Conservation (phyloP, 257 asterid species). For the Salvia miltiorrhiza region DNA sequence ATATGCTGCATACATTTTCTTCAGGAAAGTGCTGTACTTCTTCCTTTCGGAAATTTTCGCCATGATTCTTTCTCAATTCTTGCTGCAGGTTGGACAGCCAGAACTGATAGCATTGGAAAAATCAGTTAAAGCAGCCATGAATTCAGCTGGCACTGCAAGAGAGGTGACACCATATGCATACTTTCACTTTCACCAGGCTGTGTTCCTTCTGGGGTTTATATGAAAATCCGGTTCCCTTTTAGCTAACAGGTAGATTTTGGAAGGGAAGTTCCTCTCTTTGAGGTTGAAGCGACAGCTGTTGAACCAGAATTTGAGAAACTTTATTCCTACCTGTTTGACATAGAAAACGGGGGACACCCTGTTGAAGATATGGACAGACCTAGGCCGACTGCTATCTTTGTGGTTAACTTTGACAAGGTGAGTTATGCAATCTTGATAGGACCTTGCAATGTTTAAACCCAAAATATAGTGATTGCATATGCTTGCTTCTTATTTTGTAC, state of each 20-base stretch:
- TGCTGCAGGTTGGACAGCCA: conserved; percentile 77
- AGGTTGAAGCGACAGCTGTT: conserved; percentile 86
- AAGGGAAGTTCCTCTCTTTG: conserved; percentile 90
- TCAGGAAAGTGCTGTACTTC: background rate
- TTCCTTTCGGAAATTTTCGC: conserved; percentile 6
- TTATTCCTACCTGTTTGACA: conserved; percentile 79
- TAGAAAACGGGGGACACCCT: conserved; percentile 57
- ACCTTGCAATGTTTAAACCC: background rate
- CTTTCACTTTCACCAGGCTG: conserved; percentile 12
- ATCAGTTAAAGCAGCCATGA: conserved; percentile 67
- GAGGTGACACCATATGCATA: conserved; percentile 59
- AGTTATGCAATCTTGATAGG: conserved; percentile 22
- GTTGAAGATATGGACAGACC: conserved; percentile 78
- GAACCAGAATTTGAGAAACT: conserved; percentile 93
- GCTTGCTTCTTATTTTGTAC: conserved; percentile 1
- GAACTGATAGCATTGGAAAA: conserved; percentile 88
- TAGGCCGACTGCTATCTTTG: conserved; percentile 81
- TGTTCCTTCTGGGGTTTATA: conserved; percentile 13
- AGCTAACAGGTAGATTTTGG: conserved; percentile 79
- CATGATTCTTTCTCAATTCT: conserved; percentile 19
- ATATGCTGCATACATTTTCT: background rate
- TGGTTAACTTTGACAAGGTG: conserved; percentile 94
- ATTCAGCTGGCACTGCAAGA: conserved; percentile 86
- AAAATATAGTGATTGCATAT: conserved; percentile 2
- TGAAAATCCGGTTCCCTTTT: conserved; percentile 26